These are phyloP conservation scores for Trichocomaceae sp. DNA, from an alignment of 2,329 filamentous ascomycete species.

Conservation along the genomic window DNA sequence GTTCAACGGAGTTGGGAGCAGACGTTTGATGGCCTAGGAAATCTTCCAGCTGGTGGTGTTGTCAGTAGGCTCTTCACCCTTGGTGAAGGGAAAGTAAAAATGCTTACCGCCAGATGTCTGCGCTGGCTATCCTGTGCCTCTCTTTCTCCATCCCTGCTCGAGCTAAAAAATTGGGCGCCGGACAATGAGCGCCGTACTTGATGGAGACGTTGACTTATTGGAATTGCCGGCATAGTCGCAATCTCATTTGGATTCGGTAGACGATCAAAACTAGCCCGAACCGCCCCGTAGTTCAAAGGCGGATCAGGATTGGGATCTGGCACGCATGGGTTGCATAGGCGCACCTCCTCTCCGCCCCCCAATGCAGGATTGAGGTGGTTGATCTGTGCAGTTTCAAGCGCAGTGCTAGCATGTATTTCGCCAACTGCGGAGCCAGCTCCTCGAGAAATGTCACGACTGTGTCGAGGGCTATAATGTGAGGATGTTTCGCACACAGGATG, in stretches of 20 bases:
- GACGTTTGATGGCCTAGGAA: conserved; percentile 4
- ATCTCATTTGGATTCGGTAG: conserved; percentile 13
- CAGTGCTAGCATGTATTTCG: background rate
- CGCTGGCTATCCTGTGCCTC: background rate
- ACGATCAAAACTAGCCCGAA: conserved; percentile 18
- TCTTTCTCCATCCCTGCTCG: conserved; percentile 15
- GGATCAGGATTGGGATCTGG: conserved; percentile 60
- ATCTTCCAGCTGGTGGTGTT: conserved; percentile 1
- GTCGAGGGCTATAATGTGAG: background rate
- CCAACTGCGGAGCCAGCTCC: conserved; percentile 38
- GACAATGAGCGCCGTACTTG: conserved; percentile 25
- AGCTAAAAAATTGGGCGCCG: conserved; percentile 13
- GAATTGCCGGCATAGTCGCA: conserved; percentile 11
- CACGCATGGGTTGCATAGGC: conserved; percentile 67
- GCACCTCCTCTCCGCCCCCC: conserved; percentile 61
- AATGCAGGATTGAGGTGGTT: conserved; percentile 42
- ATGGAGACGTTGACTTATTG: conserved; percentile 19
- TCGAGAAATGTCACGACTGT: conserved; percentile 29
- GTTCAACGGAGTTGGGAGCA: background rate
- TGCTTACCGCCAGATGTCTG: background rate
- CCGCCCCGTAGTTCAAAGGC: conserved; percentile 33
- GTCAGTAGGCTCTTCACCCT: background rate
- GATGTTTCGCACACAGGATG: background rate
- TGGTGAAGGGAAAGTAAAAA: background rate
- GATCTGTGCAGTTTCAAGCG: background rate